Evolutionary conservation across 768 basidiomycete genomes (phyloP), one percentile per base, ranked within the genome.

Genomic region (Aureoboletus auriporus): DNA sequence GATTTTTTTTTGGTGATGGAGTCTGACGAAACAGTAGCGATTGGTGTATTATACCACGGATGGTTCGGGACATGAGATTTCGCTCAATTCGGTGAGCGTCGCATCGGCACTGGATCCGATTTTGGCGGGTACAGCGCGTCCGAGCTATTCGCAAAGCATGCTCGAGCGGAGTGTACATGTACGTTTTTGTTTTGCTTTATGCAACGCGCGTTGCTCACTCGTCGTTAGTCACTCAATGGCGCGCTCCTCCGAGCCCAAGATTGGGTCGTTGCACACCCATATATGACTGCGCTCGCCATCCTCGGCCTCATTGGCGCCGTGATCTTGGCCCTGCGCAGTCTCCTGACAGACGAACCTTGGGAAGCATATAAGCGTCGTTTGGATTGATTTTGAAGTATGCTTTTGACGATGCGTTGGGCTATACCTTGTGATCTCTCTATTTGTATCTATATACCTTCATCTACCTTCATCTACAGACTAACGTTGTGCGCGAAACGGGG

Each of bases 11-110:
- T 12, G 12, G 30, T 31, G 30, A 9, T 31, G 30, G 5, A 9
- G 8, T 33, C 31, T 33, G 31, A 33, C 8, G n/a, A 13, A 4
- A 10, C 8, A 8, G 16, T 59, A 93, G 90, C 72, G 71, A 31
- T 65, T 90, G 46, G 60, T 90, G 31, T 96, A 95, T 60, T 93
- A 86, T 58, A 80, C 93, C 58, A 65, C 66, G 16, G 90, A 90
- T 50, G 69, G 74, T 13, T 62, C 71, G 2, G 81, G 83, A 1
- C 68, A 71, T 14, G 67, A 66, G 8, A 77, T 95, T 56, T 61
- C 74, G 42, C 69, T 94, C 28, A 77, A 80, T 7, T 67, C 71
- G 0, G 55, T 68, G 9, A 77, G 78, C 51, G 70, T 95, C 31
- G 84, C 87, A 44, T 77, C 82, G 1, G 77, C 87, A 3, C 71